These are phyloP conservation scores for Rheum nobile DNA, from an alignment of 148 eudicot species.

Conservation along the genomic window DNA sequence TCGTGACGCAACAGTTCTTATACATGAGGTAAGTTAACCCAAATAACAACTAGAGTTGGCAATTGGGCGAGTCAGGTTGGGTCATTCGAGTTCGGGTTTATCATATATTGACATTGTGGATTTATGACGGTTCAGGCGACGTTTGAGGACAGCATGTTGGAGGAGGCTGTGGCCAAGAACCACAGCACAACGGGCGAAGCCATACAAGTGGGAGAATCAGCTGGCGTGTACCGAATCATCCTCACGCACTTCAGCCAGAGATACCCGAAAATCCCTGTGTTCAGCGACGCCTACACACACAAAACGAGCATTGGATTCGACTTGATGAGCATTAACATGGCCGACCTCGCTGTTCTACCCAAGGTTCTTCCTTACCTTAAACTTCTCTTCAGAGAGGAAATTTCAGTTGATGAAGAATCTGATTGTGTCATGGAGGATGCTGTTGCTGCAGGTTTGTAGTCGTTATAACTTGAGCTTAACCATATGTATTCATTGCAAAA, in stretches of 20 bases:
- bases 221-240: slow-evolving; percentile 74
- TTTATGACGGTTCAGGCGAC: slow-evolving; percentile 48
- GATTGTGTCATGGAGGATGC: slow-evolving; percentile 39
- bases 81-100: too few species aligned
- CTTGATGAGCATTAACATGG: slow-evolving; percentile 87
- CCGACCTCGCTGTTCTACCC: slow-evolving; percentile 62
- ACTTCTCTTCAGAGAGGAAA: slow-evolving; percentile 60
- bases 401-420: slow-evolving; percentile 60
- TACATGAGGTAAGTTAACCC: slow-evolving; percentile 65
- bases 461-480: neutral
- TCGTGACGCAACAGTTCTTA: slow-evolving; percentile 82
- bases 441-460: slow-evolving; percentile 19
- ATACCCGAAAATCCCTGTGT: slow-evolving; percentile 87
- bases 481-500: neutral
- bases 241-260: slow-evolving; percentile 97
- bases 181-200: slow-evolving; percentile 94
- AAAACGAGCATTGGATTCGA: slow-evolving; percentile 84
- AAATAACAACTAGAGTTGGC: too few species aligned
- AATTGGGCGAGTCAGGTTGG: too few species aligned
- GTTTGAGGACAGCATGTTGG: slow-evolving; percentile 73
- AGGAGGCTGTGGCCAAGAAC: slow-evolving; percentile 81
- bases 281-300: slow-evolving; percentile 66
- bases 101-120: neutral
- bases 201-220: slow-evolving; percentile 64
- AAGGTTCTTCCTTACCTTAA: slow-evolving; percentile 63